These are phyloP conservation scores for Candida sojae DNA, from an alignment of 1,139 yeast genomes.

Conservation along the genomic window DNA sequence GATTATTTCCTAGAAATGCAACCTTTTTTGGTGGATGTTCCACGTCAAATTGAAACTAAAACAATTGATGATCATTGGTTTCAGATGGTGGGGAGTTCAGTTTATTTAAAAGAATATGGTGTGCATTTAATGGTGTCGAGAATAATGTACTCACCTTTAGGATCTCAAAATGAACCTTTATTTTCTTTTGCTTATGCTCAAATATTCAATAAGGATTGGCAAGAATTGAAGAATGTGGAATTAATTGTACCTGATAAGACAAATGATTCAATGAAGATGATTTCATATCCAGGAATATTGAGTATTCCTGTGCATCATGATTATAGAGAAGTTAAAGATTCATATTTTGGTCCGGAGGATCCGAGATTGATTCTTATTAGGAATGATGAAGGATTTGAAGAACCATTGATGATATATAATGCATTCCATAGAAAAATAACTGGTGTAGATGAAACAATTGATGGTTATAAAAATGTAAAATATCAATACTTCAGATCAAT, in stretches of 20 bases:
- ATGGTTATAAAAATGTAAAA: conserved; percentile 3
- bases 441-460: conserved; percentile 13
- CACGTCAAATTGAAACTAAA: conserved; percentile 25
- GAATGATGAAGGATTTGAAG: conserved; percentile 32
- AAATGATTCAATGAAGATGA: conserved; percentile 11
- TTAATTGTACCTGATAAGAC: neutral
- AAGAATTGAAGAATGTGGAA: conserved; percentile 20
- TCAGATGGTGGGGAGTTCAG: conserved; percentile 40
- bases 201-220: conserved; percentile 39
- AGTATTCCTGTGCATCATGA: conserved; percentile 34
- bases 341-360: conserved; percentile 49
- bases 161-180: conserved; percentile 31
- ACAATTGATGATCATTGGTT: conserved; percentile 36
- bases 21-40: conserved; percentile 27
- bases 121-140: conserved; percentile 41
- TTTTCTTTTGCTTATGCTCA: conserved; percentile 39
- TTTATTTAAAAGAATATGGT: conserved; percentile 42
- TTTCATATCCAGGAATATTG: conserved; percentile 27
- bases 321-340: conserved; percentile 19
- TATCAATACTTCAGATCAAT: conserved; percentile 28
- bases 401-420: conserved; percentile 35
- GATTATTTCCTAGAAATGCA: conserved; percentile 26
- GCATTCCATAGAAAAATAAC: conserved; percentile 22
- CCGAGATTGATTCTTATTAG: conserved; percentile 39
- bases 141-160: conserved; percentile 32